A percentile compares a stretch with the other conserved stretches of the same genome.
Conservation (phyloP, 441 rosid species). For the Theobroma grandiflorum region DNA sequence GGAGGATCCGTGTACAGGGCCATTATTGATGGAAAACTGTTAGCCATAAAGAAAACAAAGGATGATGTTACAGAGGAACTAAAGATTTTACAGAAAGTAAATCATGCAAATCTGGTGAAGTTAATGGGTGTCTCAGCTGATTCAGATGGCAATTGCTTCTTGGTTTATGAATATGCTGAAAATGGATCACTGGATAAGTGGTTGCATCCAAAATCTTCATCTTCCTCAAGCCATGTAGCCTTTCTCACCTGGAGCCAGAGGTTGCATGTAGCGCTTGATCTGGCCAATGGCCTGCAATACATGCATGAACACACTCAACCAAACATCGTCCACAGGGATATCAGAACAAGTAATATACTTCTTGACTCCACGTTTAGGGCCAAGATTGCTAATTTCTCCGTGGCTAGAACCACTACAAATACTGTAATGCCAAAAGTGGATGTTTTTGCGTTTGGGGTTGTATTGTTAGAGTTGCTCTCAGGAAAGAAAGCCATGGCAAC, state of each 20-base stretch:
- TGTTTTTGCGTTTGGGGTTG: slow-evolving; percentile 66
- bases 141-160: slow-evolving; percentile 44
- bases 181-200: slow-evolving; percentile 65
- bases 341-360: slow-evolving; percentile 57
- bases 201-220: slow-evolving; percentile 44
- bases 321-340: slow-evolving; percentile 59
- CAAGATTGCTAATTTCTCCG: slow-evolving; percentile 62
- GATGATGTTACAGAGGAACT: slow-evolving; percentile 52
- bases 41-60: slow-evolving; percentile 60
- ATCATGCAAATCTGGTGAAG: slow-evolving; percentile 67
- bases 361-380: slow-evolving; percentile 63
- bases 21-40: slow-evolving; percentile 46
- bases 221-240: slow-evolving; percentile 38
- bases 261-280: slow-evolving; percentile 56
- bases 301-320: slow-evolving; percentile 71
- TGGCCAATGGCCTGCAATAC: slow-evolving; percentile 69
- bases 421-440: slow-evolving; percentile 53
- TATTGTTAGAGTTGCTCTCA: slow-evolving; percentile 62
- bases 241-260: slow-evolving; percentile 63
- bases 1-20: slow-evolving; percentile 59
- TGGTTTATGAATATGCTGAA: slow-evolving; percentile 72
- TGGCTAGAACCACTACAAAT: slow-evolving; percentile 51
- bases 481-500: slow-evolving; percentile 61
- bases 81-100: slow-evolving; percentile 61
- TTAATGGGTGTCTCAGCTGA: slow-evolving; percentile 56